A percentile compares a stretch with the other conserved stretches of the same genome.
Conservation (phyloP, 805 yeast genomes). For the Ogataea pignaliae region DNA sequence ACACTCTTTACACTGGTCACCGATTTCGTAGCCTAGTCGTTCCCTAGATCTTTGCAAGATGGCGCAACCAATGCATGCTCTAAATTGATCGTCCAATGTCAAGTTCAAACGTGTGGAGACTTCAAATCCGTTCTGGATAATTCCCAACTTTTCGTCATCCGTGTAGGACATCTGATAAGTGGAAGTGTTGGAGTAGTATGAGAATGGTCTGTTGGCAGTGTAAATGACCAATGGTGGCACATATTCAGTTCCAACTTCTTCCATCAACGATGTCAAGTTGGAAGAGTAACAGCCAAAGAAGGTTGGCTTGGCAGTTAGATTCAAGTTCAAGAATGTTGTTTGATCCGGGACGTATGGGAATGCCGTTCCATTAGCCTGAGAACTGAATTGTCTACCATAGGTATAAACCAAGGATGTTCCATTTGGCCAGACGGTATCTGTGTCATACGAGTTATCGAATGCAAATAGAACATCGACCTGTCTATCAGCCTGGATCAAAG, state of each 20-base stretch:
- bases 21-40: slow-evolving; percentile 52
- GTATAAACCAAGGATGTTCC: slow-evolving; percentile 57
- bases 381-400: slow-evolving; percentile 52
- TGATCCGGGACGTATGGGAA: slow-evolving; percentile 81
- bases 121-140: slow-evolving; percentile 74
- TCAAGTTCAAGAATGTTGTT: slow-evolving; percentile 51
- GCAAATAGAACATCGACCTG: slow-evolving; percentile 62
- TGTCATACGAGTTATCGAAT: slow-evolving; percentile 63
- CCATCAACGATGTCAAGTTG: slow-evolving; percentile 52
- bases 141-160: slow-evolving; percentile 48
- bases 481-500: slow-evolving; percentile 59
- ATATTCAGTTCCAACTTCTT: slow-evolving; percentile 31
- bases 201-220: slow-evolving; percentile 66
- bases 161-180: slow-evolving; percentile 64
- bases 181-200: slow-evolving; percentile 65
- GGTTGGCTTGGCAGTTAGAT: slow-evolving; percentile 64
- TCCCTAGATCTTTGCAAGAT: slow-evolving; percentile 75
- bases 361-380: slow-evolving; percentile 52
- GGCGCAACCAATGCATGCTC: slow-evolving; percentile 78
- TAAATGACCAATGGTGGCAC: slow-evolving; percentile 76
- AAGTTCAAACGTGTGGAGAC: slow-evolving; percentile 60
- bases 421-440: slow-evolving; percentile 58
- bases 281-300: slow-evolving; percentile 79
- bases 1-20: slow-evolving; percentile 69
- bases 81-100: slow-evolving; percentile 65